Evolutionary conservation across 345 rosid species (phyloP), one percentile per base, ranked within the genome.

Genomic region (Aquilaria sinensis): DNA sequence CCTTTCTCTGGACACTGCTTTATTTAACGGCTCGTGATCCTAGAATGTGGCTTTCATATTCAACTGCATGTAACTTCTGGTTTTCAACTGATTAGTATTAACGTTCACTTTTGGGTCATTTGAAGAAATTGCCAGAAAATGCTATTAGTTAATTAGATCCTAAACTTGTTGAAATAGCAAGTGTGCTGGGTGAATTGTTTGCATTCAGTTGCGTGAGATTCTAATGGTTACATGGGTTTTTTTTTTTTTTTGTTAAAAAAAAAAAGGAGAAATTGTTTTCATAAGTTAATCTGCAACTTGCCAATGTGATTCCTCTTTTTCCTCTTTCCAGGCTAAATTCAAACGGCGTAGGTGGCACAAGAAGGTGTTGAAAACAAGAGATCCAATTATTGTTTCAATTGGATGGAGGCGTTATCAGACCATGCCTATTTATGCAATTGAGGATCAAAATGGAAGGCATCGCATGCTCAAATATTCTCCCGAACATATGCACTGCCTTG

Each of bases 391-490:
- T 74, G 85, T 90, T 43, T 94, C 97, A 56, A 74, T 90, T 61
- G 99, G 99, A 45, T 88, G 99, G 99, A 86, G 96, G 76, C 89
- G 97, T 31, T 90, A 85, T 68, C 96, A 94, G 61, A 90, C 99
- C 53, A 69, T 76, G 50, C 97, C 97, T 63, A 80, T 90, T 68
- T 88, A 83, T 71, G 91, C 95, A 47, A 81, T 82, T 66, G 97
- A 90, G 79, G 99, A 88, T 66, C 74, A 52, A 32, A 88, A 83
- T 78, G 99, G 90, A 75, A 81, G 96, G 77, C 85, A 85, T 76
- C 88, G 96, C 67, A 94, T 90, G 97, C 84, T 94, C 23, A 90
- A 90, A 82, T 94, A 87, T 82, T 88, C 96, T 66, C 97, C 93
- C 10, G 97, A 85, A 60, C 99, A 91, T 75, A 85, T 85, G 96